Base-by-base conservation (phyloP, 164 flowering plant species). In the Annona squamosa region DNA sequence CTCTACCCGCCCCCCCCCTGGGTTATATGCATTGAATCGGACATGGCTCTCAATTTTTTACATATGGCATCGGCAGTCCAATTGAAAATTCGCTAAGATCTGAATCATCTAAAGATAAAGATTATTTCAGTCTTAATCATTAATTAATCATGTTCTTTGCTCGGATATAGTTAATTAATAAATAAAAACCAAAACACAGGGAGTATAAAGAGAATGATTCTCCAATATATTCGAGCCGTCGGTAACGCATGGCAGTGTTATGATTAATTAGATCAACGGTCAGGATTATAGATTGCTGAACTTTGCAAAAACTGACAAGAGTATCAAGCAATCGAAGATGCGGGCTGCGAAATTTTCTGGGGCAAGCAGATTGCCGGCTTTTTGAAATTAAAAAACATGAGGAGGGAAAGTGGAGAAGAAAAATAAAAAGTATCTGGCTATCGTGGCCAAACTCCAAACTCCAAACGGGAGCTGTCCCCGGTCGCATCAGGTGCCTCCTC, bases 371-470 rank as follows among this genome's bases (percentile, higher is more conserved):
- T 9, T 13, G 57, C 56, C 1, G 56, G 56, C 37, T 26, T 26
- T 26, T 26, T 26, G 37, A 26, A 26, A 26, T 26, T 26, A 26
- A 26, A 48, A 48, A 48, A 48, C 9, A 2, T 45, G 62, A 26
- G 72, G 52, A 56, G 26, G 37, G 12, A 48, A 19, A 48, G 26
- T 13, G 48, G 12, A 56, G 18, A 13, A 43, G 17, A 9, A 56
- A 44, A 13, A 43, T 42, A 9, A 43, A 18, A 73, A 71, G 71
- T 37, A 74, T 67, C 71, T 74, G 4, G 0, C 37, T 26, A 26
- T 26, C 37, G 1, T 18, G 61, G 57, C 71, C 19, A 74, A 13
- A 61, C 37, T 67, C 71, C 19, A 74, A 13, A 61, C 37, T 67
- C 71, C 19, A 74, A 13, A 61, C 37, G 63, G 17, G 17, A 63